Evolutionary conservation across 352 stramenopile species (phyloP).

Genomic region (Blastocystis sp.): DNA sequence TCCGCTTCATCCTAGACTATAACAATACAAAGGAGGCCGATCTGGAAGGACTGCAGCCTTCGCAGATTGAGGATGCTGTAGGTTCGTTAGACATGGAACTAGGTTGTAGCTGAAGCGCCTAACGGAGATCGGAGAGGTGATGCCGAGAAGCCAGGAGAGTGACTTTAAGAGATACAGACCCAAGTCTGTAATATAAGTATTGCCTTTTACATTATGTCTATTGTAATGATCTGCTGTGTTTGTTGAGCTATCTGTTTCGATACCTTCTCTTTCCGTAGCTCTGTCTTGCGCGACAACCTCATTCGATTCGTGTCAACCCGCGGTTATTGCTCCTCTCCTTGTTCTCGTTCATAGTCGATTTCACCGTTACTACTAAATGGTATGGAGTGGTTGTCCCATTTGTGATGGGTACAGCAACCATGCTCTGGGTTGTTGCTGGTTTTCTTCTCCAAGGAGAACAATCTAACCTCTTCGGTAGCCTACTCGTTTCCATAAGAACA

Average conservation of each 20-base stretch:
- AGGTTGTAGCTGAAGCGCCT: neutral
- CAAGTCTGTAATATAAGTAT: neutral
- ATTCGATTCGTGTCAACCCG: too few species aligned
- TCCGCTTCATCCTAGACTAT: neutral
- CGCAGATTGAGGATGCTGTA: neutral
- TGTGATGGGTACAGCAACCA: too few species aligned
- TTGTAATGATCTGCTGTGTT: conserved; percentile 2
- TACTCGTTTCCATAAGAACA: conserved; percentile 81
- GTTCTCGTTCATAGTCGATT: neutral
- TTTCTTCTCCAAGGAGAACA: too few species aligned
- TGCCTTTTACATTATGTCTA: neutral
- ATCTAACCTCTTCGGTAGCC: too few species aligned
- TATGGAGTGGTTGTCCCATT: neutral
- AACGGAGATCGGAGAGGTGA: neutral
- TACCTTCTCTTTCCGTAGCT: neutral
- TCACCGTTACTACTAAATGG: neutral
- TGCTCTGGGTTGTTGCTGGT: too few species aligned
- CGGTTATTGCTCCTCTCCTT: neutral
- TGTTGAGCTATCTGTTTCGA: neutral
- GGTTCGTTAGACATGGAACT: neutral
- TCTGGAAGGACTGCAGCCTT: neutral
- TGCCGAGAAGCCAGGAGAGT: neutral
- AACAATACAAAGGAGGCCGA: neutral
- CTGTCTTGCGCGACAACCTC: too few species aligned
- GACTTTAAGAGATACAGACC: conserved; percentile 4